Evolutionary conservation across 2,329 filamentous ascomycete genomes (phyloP).

Genomic region (Cladophialophora immunda): DNA sequence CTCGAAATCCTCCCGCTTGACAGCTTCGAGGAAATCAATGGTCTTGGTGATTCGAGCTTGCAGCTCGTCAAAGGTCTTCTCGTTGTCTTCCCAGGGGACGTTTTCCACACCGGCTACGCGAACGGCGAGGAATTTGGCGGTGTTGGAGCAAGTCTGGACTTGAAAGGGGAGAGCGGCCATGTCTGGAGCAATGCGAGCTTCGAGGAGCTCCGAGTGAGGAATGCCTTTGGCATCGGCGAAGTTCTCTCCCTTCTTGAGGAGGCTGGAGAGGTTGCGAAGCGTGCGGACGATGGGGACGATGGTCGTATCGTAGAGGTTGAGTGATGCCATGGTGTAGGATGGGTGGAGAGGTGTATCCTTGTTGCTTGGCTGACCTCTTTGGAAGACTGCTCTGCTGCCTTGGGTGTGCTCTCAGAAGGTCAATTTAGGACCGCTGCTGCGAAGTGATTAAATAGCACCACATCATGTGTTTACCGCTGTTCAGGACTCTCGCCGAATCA

Average conservation of each 20-base stretch:
- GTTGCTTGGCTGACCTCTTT: background rate
- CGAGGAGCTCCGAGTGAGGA: slow-evolving; percentile 48
- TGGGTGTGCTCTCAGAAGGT: background rate
- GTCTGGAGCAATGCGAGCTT: slow-evolving; percentile 56
- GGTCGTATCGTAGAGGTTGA: slow-evolving; percentile 46
- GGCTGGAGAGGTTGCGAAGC: slow-evolving; percentile 52
- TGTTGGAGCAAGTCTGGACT: slow-evolving; percentile 55
- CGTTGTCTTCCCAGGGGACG: slow-evolving; percentile 50
- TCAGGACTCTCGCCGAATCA: background rate
- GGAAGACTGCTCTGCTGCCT: background rate
- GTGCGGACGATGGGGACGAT: slow-evolving; percentile 54
- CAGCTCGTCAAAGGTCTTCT: slow-evolving; percentile 61
- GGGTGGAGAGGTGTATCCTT: background rate
- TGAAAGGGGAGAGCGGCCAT: slow-evolving; percentile 62
- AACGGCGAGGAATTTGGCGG: slow-evolving; percentile 51
- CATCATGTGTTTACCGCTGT: background rate
- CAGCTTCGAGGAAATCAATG: slow-evolving; percentile 55
- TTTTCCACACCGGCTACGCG: slow-evolving; percentile 50
- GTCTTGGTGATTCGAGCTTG: slow-evolving; percentile 58
- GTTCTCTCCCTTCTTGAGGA: slow-evolving; percentile 56
- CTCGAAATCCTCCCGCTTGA: slow-evolving; percentile 54
- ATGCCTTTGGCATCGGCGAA: slow-evolving; percentile 51
- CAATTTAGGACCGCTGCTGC: background rate
- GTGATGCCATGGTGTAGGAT: slow-evolving; percentile 10
- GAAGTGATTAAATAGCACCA: background rate